Evolutionary conservation across 2,329 filamentous ascomycete species (phyloP).

Genomic region (Colletotrichum destructivum): DNA sequence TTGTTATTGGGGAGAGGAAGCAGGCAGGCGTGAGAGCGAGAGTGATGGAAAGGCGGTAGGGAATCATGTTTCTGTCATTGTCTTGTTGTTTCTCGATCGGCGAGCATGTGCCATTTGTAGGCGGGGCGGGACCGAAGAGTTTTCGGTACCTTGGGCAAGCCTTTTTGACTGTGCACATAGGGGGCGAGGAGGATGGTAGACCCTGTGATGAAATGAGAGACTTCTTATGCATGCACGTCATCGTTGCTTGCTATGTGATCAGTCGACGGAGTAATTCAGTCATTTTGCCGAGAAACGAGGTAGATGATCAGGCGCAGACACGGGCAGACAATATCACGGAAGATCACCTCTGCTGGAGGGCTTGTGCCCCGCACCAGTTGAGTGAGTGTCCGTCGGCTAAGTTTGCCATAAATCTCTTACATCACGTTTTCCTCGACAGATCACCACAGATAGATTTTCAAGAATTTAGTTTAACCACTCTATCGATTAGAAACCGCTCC

Average conservation of each 20-base stretch:
- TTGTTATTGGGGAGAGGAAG: neutral
- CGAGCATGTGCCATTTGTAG: constrained; percentile 1
- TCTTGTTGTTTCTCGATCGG: constrained; percentile 19
- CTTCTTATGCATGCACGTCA: constrained; percentile 8
- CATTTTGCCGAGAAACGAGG: neutral
- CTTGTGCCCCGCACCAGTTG: too few relatives aligned
- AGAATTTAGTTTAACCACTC: constrained; percentile 39
- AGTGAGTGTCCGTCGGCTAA: neutral
- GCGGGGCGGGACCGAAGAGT: constrained; percentile 8
- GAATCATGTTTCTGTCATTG: constrained; percentile 1
- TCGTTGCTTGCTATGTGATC: neutral
- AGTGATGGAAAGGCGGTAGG: neutral
- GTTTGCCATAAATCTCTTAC: neutral
- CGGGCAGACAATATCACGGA: neutral
- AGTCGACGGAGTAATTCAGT: neutral
- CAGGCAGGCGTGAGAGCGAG: neutral
- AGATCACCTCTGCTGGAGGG: neutral
- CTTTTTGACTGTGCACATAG: constrained; percentile 31
- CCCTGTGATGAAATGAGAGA: constrained; percentile 37
- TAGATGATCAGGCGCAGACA: neutral
- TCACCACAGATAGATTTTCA: neutral
- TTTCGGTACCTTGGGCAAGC: constrained; percentile 20
- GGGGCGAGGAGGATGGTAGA: constrained; percentile 11
- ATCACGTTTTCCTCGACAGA: neutral
- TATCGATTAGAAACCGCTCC: constrained; percentile 21